Base-by-base conservation (phyloP, 2,329 filamentous ascomycete genomes). In the Aureobasidium subglaciale region DNA sequence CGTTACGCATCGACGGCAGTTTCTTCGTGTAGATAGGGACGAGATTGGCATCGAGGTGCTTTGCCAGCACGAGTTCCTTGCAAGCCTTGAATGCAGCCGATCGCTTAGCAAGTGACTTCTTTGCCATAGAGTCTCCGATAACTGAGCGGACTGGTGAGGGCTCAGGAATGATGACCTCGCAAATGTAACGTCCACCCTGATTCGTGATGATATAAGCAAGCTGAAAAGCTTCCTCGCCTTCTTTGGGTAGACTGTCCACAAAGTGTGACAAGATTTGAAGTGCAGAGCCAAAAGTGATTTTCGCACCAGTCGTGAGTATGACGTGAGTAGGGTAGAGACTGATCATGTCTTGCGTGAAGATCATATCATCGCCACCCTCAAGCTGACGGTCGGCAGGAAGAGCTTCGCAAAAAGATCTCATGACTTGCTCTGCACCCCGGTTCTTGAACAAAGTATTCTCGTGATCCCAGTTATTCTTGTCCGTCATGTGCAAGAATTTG, bases 61-160 rank as follows among this genome's bases (percentile, higher is more conserved):
- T 80, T 53, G 79, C 78, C 57, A 81, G 76, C 45, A 85, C 76
- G 15, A 99, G 76, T 59, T 83, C 68, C 1, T 90, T 67, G 64
- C 91, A 96, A 49, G 87, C 82, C 64, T 90, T 82, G 67, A 92
- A 97, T 0, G 93, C 92, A 3, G 91, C 92, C 0, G 91, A 89
- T 61, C 88, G 89, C 68, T 93, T 95, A 4, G 93, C 92, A 16
- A 86, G 72, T 27, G 84, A 78, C 69, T 96, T 97, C 56, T 79
- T 88, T 7, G 75, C 68, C 55, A 85, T 82, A 0, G 82, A 72
- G 7, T 73, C 75, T 5, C 93, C 92, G 11, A 77, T 75, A 5
- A 81, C 77, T 27, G 81, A 83, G 55, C 78, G 80, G 32, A 96
- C 73, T 0, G 89, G 90, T 0, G 90, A 87, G 20, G 77, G 78